Evolutionary conservation across 495 filamentous ascomycete genomes (phyloP), one percentile per base, ranked within the genome.

Genomic region (Aspergillus biplanus): DNA sequence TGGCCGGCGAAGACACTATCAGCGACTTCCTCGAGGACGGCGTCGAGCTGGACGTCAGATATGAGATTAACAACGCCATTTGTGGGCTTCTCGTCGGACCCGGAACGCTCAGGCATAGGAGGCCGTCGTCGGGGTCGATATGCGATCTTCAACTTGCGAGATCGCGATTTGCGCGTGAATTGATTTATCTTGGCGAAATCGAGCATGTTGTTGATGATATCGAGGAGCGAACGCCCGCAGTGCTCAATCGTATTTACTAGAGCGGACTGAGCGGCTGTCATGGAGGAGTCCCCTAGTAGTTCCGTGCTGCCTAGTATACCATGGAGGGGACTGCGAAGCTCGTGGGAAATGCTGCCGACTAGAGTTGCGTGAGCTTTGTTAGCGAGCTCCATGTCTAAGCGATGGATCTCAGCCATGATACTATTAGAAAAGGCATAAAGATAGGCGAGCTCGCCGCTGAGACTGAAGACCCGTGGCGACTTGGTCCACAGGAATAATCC

Each of bases 1-100:
- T 73, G 67, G 7, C 86, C 86, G 0, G 84, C 81, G 61, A 86
- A 85, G 7, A 87, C 83, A 42, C 79, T 81, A 18, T 88, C 87
- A 6, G 82, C 70, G 5, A 88, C 85, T 58, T 89, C 87, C 65
- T 88, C 86, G 0, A 85, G 62, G 0, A 88, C 73, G 0, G 73
- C 56, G 50, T 82, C 82, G 34, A 89, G 70, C 42, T 82, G 34
- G 5, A 77, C 68, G 49, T 70, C 15, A 58, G 44, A 27, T 6
- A 56, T 58, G 67, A 58, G 56, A 44, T 32, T 49, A 27, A 59
- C 59, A 15, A 54, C 42, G 1, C 47, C 54, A 8, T 56, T 27
- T 3, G 15, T 39, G 3, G 49, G 37, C 32, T 52, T 27, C 0
- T 52, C 34, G 1, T 21, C n/a, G 6, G 18, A 21, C n/a, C 33